Evolutionary conservation across 148 eudicot genomes (phyloP).

Genomic region (Euryodendron excelsum): DNA sequence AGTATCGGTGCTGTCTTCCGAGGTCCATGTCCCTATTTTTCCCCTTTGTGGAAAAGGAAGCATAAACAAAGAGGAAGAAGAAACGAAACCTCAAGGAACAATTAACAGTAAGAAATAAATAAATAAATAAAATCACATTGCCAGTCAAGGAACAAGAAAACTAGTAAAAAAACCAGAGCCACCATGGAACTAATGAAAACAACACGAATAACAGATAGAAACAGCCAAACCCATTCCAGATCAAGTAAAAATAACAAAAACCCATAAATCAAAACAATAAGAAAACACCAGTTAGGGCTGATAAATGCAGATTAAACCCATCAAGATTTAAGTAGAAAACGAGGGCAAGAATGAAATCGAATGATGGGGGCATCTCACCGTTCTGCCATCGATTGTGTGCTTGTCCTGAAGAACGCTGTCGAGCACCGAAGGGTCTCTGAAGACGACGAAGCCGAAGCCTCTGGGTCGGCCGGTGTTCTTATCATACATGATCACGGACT

Average conservation of each 20-base stretch:
- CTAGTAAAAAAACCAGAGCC: too few relatives aligned
- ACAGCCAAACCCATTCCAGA: background rate
- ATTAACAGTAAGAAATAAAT: too few relatives aligned
- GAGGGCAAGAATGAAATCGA: background rate
- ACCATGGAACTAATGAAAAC: too few relatives aligned
- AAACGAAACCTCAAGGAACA: too few relatives aligned
- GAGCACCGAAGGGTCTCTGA: conserved; percentile 27
- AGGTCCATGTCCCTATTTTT: background rate
- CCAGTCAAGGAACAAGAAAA: too few relatives aligned
- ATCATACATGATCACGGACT: conserved; percentile 13
- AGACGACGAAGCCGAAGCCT: conserved; percentile 19
- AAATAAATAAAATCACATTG: too few relatives aligned
- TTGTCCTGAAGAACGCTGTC: conserved; percentile 24
- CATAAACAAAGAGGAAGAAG: too few relatives aligned
- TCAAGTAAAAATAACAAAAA: background rate
- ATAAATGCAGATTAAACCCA: background rate
- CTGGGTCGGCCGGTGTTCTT: conserved; percentile 11
- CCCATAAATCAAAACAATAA: background rate
- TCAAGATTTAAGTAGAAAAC: background rate
- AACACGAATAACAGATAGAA: too few relatives aligned
- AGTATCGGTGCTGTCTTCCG: too few relatives aligned
- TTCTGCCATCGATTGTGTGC: conserved; percentile 23
- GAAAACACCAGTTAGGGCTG: background rate
- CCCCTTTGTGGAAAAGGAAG: background rate
- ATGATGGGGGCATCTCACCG: conserved; percentile 8